These are phyloP conservation scores for Lachnellula occidentalis DNA, from an alignment of 2,329 filamentous ascomycete genomes.

Conservation along the genomic window DNA sequence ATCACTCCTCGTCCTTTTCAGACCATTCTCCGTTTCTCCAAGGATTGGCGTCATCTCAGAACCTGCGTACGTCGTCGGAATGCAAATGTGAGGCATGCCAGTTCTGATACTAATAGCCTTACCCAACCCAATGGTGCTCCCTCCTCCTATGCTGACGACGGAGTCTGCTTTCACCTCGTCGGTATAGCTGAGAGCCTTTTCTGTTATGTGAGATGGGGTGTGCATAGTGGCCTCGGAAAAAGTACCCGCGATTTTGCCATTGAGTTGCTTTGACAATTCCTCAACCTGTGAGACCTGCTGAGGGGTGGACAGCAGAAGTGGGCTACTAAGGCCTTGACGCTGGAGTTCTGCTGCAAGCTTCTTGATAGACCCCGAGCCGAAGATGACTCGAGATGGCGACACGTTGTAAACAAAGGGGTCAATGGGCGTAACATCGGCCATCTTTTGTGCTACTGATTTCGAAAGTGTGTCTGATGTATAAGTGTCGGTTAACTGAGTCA, in stretches of 20 bases:
- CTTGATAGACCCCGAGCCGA: conserved; percentile 49
- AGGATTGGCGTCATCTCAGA: conserved; percentile 62
- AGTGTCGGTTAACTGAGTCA: too few species aligned
- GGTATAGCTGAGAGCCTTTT: conserved; percentile 47
- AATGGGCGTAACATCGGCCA: too few species aligned
- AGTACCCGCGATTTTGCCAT: conserved; percentile 42
- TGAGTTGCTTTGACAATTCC: conserved; percentile 34
- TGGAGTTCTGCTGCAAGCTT: conserved; percentile 40
- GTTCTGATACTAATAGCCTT: conserved; percentile 50
- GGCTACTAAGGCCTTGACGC: conserved; percentile 42
- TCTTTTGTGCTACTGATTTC: too few species aligned
- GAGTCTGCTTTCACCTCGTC: conserved; percentile 44
- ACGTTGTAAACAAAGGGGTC: conserved; percentile 47
- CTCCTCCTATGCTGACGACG: conserved; percentile 56
- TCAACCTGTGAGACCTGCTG: conserved; percentile 41
- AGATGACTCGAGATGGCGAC: conserved; percentile 49
- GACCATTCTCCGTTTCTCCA: conserved; percentile 53
- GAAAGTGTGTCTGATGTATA: too few species aligned
- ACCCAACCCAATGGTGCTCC: conserved; percentile 57
- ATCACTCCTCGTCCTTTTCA: conserved; percentile 53
- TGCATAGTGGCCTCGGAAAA: conserved; percentile 58
- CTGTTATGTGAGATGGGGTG: conserved; percentile 52
- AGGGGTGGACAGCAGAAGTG: conserved; percentile 52
- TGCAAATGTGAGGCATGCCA: conserved; percentile 50
- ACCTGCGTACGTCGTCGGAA: conserved; percentile 57